Conservation (phyloP, 2,329 filamentous ascomycete genomes). For the Fusarium sp. region DNA sequence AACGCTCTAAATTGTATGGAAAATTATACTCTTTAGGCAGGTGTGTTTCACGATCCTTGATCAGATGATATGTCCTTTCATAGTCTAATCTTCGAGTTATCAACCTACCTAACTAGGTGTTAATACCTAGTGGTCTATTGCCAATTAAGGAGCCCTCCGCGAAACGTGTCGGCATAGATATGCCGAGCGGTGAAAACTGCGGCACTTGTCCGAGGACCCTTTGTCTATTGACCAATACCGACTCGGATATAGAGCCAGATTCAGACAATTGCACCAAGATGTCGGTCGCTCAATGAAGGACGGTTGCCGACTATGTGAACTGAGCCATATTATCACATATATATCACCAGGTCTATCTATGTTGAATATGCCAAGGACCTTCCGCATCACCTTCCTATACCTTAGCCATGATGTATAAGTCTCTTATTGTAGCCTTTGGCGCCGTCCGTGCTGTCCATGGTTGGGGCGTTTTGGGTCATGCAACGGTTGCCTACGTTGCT, state of each 20-base stretch:
- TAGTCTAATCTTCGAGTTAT: too few species aligned
- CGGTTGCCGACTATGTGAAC: not conserved
- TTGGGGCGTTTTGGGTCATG: slow-evolving; percentile 10
- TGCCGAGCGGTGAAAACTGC: not conserved
- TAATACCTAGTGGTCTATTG: not conserved
- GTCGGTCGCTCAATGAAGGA: slow-evolving; percentile 1
- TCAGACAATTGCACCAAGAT: not conserved
- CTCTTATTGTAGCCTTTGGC: not conserved
- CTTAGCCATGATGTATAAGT: slow-evolving; percentile 1
- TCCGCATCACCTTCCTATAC: too few species aligned
- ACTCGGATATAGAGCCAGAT: not conserved
- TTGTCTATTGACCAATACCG: not conserved
- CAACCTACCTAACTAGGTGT: not conserved
- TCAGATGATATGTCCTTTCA: too few species aligned
- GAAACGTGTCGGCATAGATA: slow-evolving; percentile 2
- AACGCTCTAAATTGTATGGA: too few species aligned
- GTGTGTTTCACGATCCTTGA: too few species aligned
- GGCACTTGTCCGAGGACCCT: not conserved
- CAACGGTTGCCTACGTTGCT: slow-evolving; percentile 11
- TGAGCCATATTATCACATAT: not conserved
- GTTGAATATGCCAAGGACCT: accelerated
- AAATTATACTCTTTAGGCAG: too few species aligned
- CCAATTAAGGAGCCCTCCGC: not conserved
- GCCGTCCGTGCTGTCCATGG: slow-evolving; percentile 1
- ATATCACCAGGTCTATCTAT: too few species aligned